Base-by-base conservation (phyloP, 2,329 filamentous ascomycete species). In the Hymenoscyphus linearis region DNA sequence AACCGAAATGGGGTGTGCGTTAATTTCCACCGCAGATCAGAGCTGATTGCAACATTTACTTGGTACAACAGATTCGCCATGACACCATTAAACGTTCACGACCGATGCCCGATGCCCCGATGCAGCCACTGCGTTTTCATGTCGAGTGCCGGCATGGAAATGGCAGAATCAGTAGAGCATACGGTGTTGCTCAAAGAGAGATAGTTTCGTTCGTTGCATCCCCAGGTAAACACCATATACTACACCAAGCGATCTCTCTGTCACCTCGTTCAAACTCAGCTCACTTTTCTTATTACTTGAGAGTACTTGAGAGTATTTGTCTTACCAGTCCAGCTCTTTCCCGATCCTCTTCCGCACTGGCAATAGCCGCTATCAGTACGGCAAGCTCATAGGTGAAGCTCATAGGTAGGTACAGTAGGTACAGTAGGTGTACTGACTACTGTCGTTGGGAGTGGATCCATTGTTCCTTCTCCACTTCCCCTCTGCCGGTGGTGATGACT, bases 51-150 rank as follows among this genome's bases (percentile, higher is more conserved):
- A 31, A 31, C 31, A 7, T 4, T n/a, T 16, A 36, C 5, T 55
- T 10, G 14, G 34, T 34, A 34, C 27, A 36, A 55, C 31, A 9
- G 18, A 34, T 66, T 68, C 26, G 5, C 31, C 52, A 34, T 26
- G 50, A 27, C 5, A 40, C 37, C 31, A 31, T 53, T 25, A 54
- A 54, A 55, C 52, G 52, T 13, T 36, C 27, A 55, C 52, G 27
- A 13, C 13, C 18, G 44, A 18, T 50, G 44, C 44, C 18, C 18
- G 18, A 50, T 50, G 44, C 44, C 44, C 18, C 18, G 18, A 50
- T 50, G 44, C 44, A 50, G 44, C 44, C 44, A 50, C 44, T 22
- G 44, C 9, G 18, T 50, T 18, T 50, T 47, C 18, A 10, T 50
- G 44, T 50, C 44, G 18, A 50, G 22, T 25, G 18, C 44, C 44